A percentile compares a stretch with the other conserved stretches of the same genome.
phyloP scores from a whole-genome alignment of 2,329 filamentous ascomycete genomes.

The Ophiostoma australiae region DNA sequence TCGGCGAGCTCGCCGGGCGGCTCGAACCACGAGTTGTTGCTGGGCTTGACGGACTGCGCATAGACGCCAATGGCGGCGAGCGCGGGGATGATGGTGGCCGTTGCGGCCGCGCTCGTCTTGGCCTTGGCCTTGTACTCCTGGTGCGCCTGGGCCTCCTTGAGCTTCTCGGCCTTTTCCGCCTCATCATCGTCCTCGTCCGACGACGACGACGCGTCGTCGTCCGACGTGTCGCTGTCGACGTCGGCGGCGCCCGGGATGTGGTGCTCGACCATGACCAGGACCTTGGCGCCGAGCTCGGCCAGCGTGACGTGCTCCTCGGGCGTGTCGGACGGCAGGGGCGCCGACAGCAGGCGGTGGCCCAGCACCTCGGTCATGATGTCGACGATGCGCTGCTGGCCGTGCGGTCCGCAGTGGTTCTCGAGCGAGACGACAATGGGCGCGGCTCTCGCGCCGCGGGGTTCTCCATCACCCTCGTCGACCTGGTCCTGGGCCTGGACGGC shows the following conservation, averaged over 20 bases:
- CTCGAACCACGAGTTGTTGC: slow-evolving; percentile 12
- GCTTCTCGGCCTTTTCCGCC: neutral
- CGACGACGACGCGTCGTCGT: neutral
- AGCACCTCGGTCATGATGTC: slow-evolving; percentile 13
- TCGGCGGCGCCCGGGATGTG: neutral
- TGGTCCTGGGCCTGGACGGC: neutral
- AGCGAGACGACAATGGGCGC: slow-evolving; percentile 5
- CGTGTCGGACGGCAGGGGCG: neutral
- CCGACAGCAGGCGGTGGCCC: slow-evolving; percentile 5
- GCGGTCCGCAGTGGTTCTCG: slow-evolving; percentile 12
- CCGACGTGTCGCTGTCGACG: slow-evolving; percentile 5
- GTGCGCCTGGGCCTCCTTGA: neutral
- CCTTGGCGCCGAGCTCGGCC: slow-evolving; percentile 10
- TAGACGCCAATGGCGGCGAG: slow-evolving; percentile 5
- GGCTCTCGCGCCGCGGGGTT: neutral
- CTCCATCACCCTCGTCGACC: neutral
- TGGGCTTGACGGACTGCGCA: slow-evolving; percentile 9
- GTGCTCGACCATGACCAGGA: slow-evolving; percentile 11
- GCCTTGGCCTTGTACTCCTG: neutral
- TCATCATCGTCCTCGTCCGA: neutral
- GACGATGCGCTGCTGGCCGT: slow-evolving; percentile 12
- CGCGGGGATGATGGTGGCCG: neutral
- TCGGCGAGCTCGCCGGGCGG: slow-evolving; percentile 6
- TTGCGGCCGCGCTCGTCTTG: neutral
- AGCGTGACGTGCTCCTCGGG: slow-evolving; percentile 9